Base-by-base conservation (phyloP, 352 stramenopile species). In the Pythium myriotylum region DNA sequence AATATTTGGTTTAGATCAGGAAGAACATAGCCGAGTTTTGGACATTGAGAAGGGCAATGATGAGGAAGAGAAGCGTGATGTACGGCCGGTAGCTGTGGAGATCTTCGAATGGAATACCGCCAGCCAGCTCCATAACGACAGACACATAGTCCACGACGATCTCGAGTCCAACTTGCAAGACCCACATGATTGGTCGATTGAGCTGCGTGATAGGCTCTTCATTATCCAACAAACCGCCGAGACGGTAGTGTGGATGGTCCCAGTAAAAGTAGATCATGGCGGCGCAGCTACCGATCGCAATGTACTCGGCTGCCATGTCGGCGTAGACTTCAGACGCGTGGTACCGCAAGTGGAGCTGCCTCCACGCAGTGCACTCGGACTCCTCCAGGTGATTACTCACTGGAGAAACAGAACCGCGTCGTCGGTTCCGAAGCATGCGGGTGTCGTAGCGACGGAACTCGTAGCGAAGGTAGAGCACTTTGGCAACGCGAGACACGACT, bases 271-370 rank as follows among this genome's bases (percentile, higher is more conserved):
- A 69, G 29, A 80, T 23, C 7, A 81, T 74, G 0, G 65, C 62
- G 9, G 59, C 54, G n/a, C 66, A 80, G 24, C 73, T 73, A 4
- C 62, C 60, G 47, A 81, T 74, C 4, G 75, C 73, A 3, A 84
- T 78, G 49, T 84, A 84, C 55, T 82, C 73, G 22, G 68, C 65
- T 14, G 65, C 65, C 68, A 82, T 82, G 42, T 77, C 62, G 17
- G 63, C 68, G 29, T 71, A 61, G 13, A 68, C 48, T 32, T 65
- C 47, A 2, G 53, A 46, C 1, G 35, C 53, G 33, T 68, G 61
- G 29, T 55, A 65, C 3, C 48, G 33, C 10, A 64, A 39, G 13
- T 37, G 40, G 3, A 41, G 47, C 23, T 46, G 23, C 47, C 27
- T 55, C 54, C 54, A 62, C 12, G 22, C 24, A 20, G 22, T 16